Conservation (phyloP, 108 stramenopile genomes). For the Cyclostephanos invisitatus region DNA sequence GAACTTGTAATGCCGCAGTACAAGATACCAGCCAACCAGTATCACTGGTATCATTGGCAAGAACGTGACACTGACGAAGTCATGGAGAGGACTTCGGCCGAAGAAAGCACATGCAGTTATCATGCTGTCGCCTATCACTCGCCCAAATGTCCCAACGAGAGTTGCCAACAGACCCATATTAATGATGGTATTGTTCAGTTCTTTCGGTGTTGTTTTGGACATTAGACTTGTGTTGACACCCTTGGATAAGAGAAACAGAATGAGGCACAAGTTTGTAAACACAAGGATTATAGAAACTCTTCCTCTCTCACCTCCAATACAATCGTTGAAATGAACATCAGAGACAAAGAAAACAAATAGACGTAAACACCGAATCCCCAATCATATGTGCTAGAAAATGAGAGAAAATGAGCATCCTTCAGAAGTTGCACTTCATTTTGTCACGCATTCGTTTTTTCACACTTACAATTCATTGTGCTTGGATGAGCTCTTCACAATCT, state of each 20-base stretch:
- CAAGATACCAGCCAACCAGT: slow-evolving; percentile 38
- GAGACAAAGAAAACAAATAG: slow-evolving; percentile 63
- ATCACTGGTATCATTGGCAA: slow-evolving; percentile 58
- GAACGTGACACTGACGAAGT: slow-evolving; percentile 71
- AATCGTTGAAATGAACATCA: slow-evolving; percentile 61
- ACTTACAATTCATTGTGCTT: slow-evolving; percentile 36
- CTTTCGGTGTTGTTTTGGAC: slow-evolving; percentile 68
- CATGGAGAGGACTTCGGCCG: slow-evolving; percentile 58
- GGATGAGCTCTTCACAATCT: slow-evolving; percentile 7
- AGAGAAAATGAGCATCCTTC: not conserved
- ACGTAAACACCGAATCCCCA: slow-evolving; percentile 67
- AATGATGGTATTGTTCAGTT: slow-evolving; percentile 49
- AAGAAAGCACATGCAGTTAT: slow-evolving; percentile 49
- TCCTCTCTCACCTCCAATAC: slow-evolving; percentile 55
- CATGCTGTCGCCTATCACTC: slow-evolving; percentile 67
- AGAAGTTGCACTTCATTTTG: not conserved
- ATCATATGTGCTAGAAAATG: slow-evolving; percentile 55
- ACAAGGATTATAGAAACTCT: not conserved
- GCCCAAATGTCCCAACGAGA: slow-evolving; percentile 58
- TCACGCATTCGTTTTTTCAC: not conserved
- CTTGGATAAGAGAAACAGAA: slow-evolving; percentile 1
- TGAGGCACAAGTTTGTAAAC: slow-evolving; percentile 1
- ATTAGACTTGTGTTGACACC: slow-evolving; percentile 67
- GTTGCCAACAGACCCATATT: slow-evolving; percentile 74
- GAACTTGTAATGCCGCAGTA: slow-evolving; percentile 40